Percentiles rank a stretch among this genome's conserved stretches.
These are phyloP conservation scores for Scutellaria baicalensis DNA, from an alignment of 257 asterid genomes.

Conservation along the genomic window DNA sequence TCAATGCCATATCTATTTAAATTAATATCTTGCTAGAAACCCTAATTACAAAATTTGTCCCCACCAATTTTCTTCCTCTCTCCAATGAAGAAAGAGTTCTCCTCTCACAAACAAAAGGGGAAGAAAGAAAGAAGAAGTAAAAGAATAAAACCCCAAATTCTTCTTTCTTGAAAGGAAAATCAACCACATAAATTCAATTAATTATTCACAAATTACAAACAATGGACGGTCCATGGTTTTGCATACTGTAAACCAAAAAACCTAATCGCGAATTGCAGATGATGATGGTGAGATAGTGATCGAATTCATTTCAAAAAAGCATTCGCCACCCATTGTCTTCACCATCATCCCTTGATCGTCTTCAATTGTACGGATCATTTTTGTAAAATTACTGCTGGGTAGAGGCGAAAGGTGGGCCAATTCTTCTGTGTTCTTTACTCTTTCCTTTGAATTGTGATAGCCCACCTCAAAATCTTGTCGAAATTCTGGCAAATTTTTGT, in stretches of 20 bases:
- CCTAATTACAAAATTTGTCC: not conserved
- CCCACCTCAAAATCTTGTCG: constrained; percentile 12
- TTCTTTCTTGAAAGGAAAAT: not conserved
- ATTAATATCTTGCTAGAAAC: not conserved
- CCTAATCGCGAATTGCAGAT: not conserved
- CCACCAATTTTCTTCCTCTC: not conserved
- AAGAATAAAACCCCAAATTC: constrained; percentile 13
- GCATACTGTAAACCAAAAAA: not conserved
- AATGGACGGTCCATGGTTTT: constrained; percentile 24
- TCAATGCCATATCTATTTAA: too few species aligned
- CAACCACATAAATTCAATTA: not conserved
- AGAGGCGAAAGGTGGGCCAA: constrained; percentile 18
- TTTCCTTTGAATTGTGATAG: constrained; percentile 1
- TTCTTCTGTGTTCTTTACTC: constrained; percentile 19
- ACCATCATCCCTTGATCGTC: constrained; percentile 14
- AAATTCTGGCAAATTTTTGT: not conserved
- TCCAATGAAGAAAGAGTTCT: not conserved
- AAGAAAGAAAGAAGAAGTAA: not conserved
- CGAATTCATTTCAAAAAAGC: not conserved
- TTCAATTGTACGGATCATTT: constrained; percentile 11
- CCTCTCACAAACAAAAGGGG: not conserved
- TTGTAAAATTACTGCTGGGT: not conserved
- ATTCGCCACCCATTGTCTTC: not conserved
- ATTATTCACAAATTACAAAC: not conserved
- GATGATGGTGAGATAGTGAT: constrained; percentile 17